A percentile compares a stretch with the other conserved stretches of the same genome.
Evolutionary conservation across 805 yeast species (phyloP).

Genomic region (Cyberlindnera xishuangbannaensis): DNA sequence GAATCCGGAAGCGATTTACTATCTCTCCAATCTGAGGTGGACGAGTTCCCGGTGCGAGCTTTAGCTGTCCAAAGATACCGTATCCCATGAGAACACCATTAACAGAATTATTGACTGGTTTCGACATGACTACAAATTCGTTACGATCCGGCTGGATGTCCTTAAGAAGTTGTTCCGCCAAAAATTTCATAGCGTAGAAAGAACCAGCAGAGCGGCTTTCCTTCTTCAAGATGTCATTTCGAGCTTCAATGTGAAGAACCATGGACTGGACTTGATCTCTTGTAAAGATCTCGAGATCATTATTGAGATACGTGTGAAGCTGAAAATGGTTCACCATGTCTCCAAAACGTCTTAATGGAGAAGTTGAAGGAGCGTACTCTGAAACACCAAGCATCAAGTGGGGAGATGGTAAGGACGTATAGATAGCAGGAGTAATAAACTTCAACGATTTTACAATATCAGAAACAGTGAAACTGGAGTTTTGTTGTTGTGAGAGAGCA

Average conservation of each 20-base stretch:
- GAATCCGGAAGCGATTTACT: conserved; percentile 33
- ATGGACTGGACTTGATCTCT: conserved; percentile 31
- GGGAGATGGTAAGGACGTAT: conserved; percentile 35
- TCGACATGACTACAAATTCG: conserved; percentile 35
- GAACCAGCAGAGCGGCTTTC: conserved; percentile 26
- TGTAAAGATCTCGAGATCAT: conserved; percentile 25
- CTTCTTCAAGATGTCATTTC: conserved; percentile 34
- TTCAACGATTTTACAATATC: conserved; percentile 40
- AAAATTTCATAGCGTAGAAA: conserved; percentile 33
- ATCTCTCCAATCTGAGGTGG: conserved; percentile 40
- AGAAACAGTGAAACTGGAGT: conserved; percentile 19
- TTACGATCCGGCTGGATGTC: conserved; percentile 3
- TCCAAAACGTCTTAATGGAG: conserved; percentile 80
- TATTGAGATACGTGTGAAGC: conserved; percentile 40
- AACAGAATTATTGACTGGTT: conserved; percentile 33
- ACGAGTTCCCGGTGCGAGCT: conserved; percentile 20
- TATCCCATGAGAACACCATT: conserved; percentile 27
- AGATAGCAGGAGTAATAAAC: conserved; percentile 47
- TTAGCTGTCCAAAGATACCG: conserved; percentile 28
- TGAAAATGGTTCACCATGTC: conserved; percentile 83
- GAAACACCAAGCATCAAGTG: conserved; percentile 64
- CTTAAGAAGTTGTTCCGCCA: conserved; percentile 17
- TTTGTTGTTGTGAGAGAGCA: conserved; percentile 9
- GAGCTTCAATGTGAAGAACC: conserved; percentile 38
- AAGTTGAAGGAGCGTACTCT: conserved; percentile 70